A percentile compares a stretch with the other conserved stretches of the same genome.
These are phyloP conservation scores for Trifolium subterraneum DNA, from an alignment of 306 rosid genomes.

Conservation along the genomic window DNA sequence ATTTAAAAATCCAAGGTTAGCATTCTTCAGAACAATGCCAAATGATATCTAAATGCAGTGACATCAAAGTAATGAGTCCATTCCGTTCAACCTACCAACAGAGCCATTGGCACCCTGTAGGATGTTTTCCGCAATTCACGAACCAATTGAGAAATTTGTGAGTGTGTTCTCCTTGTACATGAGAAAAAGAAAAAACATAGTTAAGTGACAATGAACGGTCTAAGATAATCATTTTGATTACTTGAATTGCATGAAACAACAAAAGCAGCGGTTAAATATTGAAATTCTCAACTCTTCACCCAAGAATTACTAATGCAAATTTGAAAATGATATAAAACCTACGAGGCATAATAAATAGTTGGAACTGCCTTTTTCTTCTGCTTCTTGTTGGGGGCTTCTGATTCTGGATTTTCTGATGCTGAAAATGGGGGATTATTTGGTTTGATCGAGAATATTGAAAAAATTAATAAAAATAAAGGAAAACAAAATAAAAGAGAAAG, in stretches of 20 bases:
- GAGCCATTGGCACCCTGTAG: slow-evolving; percentile 91
- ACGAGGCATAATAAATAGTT: slow-evolving; percentile 86
- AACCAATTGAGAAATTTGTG: slow-evolving; percentile 89
- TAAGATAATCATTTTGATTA: not conserved
- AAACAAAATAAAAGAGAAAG: not conserved
- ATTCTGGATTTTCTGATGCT: slow-evolving; percentile 51
- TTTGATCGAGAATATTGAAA: not conserved
- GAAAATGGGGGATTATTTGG: not conserved
- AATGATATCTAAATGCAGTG: not conserved
- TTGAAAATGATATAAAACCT: slow-evolving; percentile 41
- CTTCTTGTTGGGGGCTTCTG: slow-evolving; percentile 53
- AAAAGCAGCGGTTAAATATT: not conserved
- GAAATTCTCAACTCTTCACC: not conserved
- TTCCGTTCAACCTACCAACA: slow-evolving; percentile 66
- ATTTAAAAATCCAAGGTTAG: not conserved
- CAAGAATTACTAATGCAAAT: not conserved
- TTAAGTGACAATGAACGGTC: slow-evolving; percentile 13
- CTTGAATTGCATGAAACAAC: slow-evolving; percentile 17
- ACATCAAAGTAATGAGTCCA: slow-evolving; percentile 27
- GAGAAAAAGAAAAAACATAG: slow-evolving; percentile 18
- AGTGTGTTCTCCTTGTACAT: slow-evolving; percentile 88
- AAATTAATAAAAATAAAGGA: not conserved
- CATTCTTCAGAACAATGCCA: slow-evolving; percentile 28
- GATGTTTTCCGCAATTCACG: slow-evolving; percentile 82
- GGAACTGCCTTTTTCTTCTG: slow-evolving; percentile 73